A percentile compares a stretch with the other conserved stretches of the same genome.
phyloP scores from a whole-genome alignment of 225 moss, liverwort and hornwort species.

The Rhytidiadelphus loreus region DNA sequence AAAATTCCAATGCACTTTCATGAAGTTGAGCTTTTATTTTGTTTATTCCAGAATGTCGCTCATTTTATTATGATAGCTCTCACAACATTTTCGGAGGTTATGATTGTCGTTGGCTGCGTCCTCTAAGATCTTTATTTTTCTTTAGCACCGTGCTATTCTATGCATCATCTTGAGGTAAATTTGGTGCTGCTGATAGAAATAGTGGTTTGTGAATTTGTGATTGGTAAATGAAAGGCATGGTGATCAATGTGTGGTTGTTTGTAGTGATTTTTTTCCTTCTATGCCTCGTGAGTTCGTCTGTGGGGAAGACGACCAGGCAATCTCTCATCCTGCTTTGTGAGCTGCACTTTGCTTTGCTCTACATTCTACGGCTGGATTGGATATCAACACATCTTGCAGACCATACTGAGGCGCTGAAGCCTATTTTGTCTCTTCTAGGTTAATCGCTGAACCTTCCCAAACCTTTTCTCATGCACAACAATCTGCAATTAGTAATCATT shows the following conservation, averaged over 20 bases:
- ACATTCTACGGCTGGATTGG: constrained; percentile 76
- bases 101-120: background rate
- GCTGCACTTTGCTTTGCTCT: constrained; percentile 83
- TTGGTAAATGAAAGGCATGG: background rate
- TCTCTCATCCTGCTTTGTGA: constrained; percentile 85
- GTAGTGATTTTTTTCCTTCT: constrained; percentile 87
- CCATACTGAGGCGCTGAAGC: constrained; percentile 48
- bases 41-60: background rate
- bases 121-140: background rate
- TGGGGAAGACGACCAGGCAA: constrained; percentile 59
- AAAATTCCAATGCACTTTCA: background rate
- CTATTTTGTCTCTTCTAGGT: constrained; percentile 77
- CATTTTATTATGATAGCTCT: background rate
- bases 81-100: background rate
- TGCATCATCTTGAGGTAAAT: background rate
- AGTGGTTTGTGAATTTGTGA: background rate
- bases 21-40: background rate
- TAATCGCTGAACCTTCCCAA: background rate
- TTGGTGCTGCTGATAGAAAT: background rate
- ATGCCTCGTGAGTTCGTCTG: constrained; percentile 64
- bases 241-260: constrained; percentile 1
- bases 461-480: background rate
- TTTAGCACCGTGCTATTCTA: background rate
- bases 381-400: constrained; percentile 50
- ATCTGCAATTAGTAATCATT: background rate